phyloP scores from a whole-genome alignment of 2,329 filamentous ascomycete genomes.

The Colletotrichum sp. region DNA sequence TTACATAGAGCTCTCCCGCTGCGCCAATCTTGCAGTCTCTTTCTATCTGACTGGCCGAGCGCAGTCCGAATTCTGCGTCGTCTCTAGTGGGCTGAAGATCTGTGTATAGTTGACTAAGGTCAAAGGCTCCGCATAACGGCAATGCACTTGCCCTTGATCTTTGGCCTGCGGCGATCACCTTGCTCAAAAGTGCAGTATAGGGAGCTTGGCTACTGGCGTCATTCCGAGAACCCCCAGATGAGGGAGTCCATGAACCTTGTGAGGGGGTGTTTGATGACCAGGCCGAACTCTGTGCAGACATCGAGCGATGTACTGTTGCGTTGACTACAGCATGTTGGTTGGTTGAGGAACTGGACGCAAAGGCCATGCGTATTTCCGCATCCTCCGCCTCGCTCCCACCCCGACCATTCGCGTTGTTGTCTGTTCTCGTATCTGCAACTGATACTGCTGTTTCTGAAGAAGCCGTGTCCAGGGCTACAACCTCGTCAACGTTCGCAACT shows the following conservation, averaged over 20 bases:
- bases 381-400: too few relatives aligned
- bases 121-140: neutral
- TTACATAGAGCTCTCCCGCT: constrained; percentile 26
- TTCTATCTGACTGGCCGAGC: constrained; percentile 1
- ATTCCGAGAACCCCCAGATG: neutral
- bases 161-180: neutral
- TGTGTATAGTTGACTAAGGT: neutral
- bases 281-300: too few relatives aligned
- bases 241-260: neutral
- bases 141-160: neutral
- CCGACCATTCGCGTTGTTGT: too few relatives aligned
- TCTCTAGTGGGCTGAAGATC: neutral
- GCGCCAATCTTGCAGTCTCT: constrained; percentile 19
- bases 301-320: too few relatives aligned
- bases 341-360: too few relatives aligned
- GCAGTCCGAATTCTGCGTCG: neutral
- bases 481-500: neutral
- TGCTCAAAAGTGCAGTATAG: neutral
- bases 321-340: too few relatives aligned
- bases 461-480: neutral
- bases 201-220: neutral
- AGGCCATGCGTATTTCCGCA: too few relatives aligned
- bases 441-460: too few relatives aligned
- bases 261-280: too few relatives aligned
- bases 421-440: too few relatives aligned